These are phyloP conservation scores for Ramaria sp. DNA, from an alignment of 768 basidiomycete species.

Conservation along the genomic window DNA sequence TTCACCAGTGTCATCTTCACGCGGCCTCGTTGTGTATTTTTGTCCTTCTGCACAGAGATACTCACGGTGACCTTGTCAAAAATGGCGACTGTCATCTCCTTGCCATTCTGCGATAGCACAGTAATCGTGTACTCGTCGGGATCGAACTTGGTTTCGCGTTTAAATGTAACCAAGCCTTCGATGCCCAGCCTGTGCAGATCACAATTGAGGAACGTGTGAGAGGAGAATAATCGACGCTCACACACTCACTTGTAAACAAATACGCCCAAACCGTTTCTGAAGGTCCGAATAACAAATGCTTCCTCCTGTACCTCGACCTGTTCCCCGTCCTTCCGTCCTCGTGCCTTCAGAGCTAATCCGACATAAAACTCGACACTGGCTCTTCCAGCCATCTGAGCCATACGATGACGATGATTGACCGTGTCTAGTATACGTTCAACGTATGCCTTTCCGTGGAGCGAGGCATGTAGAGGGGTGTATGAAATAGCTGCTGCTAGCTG, in stretches of 20 bases:
- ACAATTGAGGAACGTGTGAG: not conserved
- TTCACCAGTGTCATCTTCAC: conserved; percentile 74
- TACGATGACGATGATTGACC: conserved; percentile 85
- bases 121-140: conserved; percentile 82
- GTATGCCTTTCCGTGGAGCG: conserved; percentile 77
- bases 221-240: not conserved
- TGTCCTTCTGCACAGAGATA: conserved; percentile 90
- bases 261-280: conserved; percentile 93
- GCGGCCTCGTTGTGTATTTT: conserved; percentile 81
- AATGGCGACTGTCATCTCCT: conserved; percentile 60
- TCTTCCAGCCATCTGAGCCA: conserved; percentile 96
- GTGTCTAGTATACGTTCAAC: conserved; percentile 80
- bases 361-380: conserved; percentile 98
- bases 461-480: conserved; percentile 71
- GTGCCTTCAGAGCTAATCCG: conserved; percentile 76
- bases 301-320: conserved; percentile 53
- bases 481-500: conserved; percentile 88
- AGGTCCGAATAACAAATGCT: conserved; percentile 88
- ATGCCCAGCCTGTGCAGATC: conserved; percentile 61
- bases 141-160: conserved; percentile 80
- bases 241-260: conserved; percentile 81
- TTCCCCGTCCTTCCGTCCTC: conserved; percentile 30
- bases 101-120: conserved; percentile 36
- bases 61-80: conserved; percentile 92
- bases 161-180: conserved; percentile 92